A percentile compares a stretch with the other conserved stretches of the same genome.
Conservation (phyloP, 2,329 filamentous ascomycete genomes). For the Arthrinium phaeospermum region DNA sequence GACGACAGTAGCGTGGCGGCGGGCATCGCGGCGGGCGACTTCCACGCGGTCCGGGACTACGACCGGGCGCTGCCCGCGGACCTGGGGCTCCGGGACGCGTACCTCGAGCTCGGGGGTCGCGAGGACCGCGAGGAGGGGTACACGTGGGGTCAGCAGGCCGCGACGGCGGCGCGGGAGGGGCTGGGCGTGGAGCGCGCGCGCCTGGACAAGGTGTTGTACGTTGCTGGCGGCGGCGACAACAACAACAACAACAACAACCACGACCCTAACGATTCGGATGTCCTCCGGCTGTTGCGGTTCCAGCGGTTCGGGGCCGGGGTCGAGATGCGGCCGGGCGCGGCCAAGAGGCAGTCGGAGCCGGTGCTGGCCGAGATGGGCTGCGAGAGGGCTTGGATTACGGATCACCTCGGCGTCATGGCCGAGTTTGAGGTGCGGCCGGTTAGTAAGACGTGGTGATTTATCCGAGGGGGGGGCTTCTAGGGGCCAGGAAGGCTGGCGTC, state of each 20-base stretch:
- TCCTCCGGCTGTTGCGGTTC: constrained; percentile 39
- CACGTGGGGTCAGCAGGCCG: constrained; percentile 62
- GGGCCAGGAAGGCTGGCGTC: too few relatives aligned
- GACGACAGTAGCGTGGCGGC: constrained; percentile 41
- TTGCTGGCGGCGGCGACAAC: constrained; percentile 31
- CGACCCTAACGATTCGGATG: too few relatives aligned
- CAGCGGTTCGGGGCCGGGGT: constrained; percentile 53
- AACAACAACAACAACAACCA: too few relatives aligned
- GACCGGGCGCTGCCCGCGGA: constrained; percentile 37
- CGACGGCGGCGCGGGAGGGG: constrained; percentile 41
- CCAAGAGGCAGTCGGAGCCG: neutral
- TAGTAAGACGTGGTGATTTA: too few relatives aligned
- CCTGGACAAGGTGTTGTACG: constrained; percentile 57
- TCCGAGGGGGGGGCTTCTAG: too few relatives aligned
- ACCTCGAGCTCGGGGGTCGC: constrained; percentile 55
- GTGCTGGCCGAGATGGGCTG: constrained; percentile 34
- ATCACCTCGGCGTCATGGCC: constrained; percentile 52
- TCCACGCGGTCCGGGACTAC: constrained; percentile 61
- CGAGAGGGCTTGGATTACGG: constrained; percentile 53
- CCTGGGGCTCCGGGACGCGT: constrained; percentile 51
- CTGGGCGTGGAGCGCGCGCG: too few relatives aligned
- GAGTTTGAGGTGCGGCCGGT: constrained; percentile 26
- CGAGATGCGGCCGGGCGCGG: constrained; percentile 39
- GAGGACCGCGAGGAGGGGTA: constrained; percentile 55
- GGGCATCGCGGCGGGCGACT: constrained; percentile 56